These are phyloP conservation scores for Tuber umbilicatum DNA, from an alignment of 495 filamentous ascomycete species.

Conservation along the genomic window DNA sequence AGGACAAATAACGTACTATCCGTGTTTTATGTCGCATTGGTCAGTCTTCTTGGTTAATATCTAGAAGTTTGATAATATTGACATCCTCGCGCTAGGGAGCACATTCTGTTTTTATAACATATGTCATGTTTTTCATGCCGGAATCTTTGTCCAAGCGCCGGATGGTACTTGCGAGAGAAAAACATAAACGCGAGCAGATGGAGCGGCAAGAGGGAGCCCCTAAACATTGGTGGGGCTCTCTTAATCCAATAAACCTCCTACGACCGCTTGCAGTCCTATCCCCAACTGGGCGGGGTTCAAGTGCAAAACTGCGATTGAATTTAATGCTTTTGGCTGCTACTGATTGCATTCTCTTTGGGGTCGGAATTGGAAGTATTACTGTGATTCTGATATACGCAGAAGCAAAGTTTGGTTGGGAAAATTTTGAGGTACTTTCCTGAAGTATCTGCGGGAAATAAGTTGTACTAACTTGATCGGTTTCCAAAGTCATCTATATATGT, in stretches of 20 bases:
- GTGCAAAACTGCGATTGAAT: constrained; percentile 61
- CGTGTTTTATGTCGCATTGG: constrained; percentile 70
- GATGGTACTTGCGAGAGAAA: constrained; percentile 61
- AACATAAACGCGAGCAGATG: constrained; percentile 46
- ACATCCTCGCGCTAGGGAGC: constrained; percentile 44
- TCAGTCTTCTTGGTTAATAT: constrained; percentile 4
- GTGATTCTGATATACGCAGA: constrained; percentile 74
- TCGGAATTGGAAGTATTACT: constrained; percentile 71
- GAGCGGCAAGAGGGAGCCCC: constrained; percentile 28
- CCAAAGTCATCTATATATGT: constrained; percentile 59
- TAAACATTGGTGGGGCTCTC: constrained; percentile 36
- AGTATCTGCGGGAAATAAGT: not conserved
- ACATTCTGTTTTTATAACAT: constrained; percentile 63
- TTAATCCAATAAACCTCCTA: constrained; percentile 57
- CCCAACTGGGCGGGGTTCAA: constrained; percentile 59
- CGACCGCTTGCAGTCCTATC: constrained; percentile 70
- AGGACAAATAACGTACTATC: constrained; percentile 59
- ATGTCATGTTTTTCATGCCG: constrained; percentile 63
- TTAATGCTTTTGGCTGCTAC: constrained; percentile 69
- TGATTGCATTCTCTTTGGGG: constrained; percentile 70
- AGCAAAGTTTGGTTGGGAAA: constrained; percentile 73
- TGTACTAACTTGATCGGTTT: constrained; percentile 1
- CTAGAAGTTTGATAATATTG: not conserved
- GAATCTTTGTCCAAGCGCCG: constrained; percentile 70
- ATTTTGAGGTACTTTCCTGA: constrained; percentile 52